Conservation (phyloP, 768 basidiomycete genomes). For the Hysterangium stoloniferum region DNA sequence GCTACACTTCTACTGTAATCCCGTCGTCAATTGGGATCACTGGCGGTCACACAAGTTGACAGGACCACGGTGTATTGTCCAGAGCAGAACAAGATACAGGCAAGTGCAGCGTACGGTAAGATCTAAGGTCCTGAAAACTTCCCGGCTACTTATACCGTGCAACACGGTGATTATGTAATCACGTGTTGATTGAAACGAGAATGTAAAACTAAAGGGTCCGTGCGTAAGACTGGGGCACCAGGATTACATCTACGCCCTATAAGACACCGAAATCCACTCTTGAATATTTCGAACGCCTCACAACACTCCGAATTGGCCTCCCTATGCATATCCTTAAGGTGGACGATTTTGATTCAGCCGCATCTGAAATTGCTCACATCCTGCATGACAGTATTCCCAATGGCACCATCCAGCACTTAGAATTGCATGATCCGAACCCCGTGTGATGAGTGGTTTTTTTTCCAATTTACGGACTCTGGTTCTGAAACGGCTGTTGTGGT, state of each 20-base stretch:
- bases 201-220: no score
- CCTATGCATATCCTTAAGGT: neutral
- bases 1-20: no score
- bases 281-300: neutral
- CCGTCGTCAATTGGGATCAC: no score
- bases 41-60: no score
- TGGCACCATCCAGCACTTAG: conserved; percentile 2
- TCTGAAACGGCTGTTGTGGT: conserved; percentile 6
- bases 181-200: no score
- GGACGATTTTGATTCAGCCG: conserved; percentile 5
- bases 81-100: no score
- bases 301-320: conserved; percentile 5
- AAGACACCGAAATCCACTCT: conserved; percentile 1
- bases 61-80: no score
- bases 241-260: conserved; percentile 1
- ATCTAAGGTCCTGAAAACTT: no score
- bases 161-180: no score
- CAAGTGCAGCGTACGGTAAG: no score
- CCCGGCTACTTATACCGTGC: no score
- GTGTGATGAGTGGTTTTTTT: conserved; percentile 2
- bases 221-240: no score
- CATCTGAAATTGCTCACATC: conserved; percentile 4
- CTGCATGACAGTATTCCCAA: conserved; percentile 1
- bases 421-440: conserved; percentile 4
- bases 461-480: conserved; percentile 1